Base-by-base conservation (phyloP, 306 rosid genomes). In the Leucaena leucocephala region DNA sequence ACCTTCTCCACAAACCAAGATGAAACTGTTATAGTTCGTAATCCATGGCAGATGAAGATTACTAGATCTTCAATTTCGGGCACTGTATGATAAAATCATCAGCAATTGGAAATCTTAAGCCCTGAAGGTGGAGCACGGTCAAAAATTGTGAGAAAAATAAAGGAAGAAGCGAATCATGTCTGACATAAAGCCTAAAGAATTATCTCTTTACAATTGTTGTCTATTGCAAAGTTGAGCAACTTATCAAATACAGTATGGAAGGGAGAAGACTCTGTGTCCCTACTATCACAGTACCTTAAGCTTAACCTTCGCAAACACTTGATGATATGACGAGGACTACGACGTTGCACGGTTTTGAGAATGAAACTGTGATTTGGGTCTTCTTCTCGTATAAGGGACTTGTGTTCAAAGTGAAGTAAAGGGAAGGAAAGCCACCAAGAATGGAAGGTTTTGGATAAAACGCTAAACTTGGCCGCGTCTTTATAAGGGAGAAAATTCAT, bases 361-460 rank as follows among this genome's bases (percentile, higher is more conserved):
- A 66, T 10, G 16, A 42, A 39, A 11, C 1, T 19, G 12, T 7
- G 17, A 7, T n/a, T 0, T 66, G 43, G 2, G 15, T 12, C 35
- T 1, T 6, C 0, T 0, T 4, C 2, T 10, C 10, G 36, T 3
- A 11, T 0, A 27, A 35, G 7, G 5, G 16, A 14, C 0, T 8
- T 0, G 7, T 8, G 8, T 4, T 49, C 45, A 9, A 71, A 71
- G 62, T 71, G 27, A 2, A 71, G 21, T 5, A 48, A 27, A 7
- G 61, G 75, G 5, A 46, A 71, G 1, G 75, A 22, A 9, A 71
- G 62, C 75, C 75, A 49, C 0, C 4, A 2, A 14, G 61, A 71
- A 8, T 2, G 9, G 8, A 71, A 5, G 14, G 75, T 3, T 71
- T 49, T 71, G 2, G 75, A 71, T 48, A 71, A 34, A 11, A 33